Evolutionary conservation across 1,284 basidiomycete genomes (phyloP).

Genomic region (Cryptococcus sp.): DNA sequence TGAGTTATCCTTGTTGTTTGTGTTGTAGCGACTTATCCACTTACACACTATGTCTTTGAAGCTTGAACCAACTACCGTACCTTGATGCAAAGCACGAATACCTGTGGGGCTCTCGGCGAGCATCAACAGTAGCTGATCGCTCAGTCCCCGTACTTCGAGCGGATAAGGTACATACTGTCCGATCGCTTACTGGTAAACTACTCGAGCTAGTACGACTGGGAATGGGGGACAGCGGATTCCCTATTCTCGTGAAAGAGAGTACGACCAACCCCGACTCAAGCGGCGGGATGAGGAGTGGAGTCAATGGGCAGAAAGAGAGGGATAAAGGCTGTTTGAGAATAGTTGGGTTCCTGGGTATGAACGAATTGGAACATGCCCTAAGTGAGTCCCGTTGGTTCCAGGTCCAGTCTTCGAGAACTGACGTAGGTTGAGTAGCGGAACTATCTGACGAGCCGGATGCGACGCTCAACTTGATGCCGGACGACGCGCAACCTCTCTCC

Average conservation of each 20-base stretch:
- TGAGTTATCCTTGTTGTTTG: conserved; percentile 42
- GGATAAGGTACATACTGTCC: conserved; percentile 47
- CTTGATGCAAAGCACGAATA: conserved; percentile 87
- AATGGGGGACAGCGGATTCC: conserved; percentile 77
- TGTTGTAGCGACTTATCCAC: neutral
- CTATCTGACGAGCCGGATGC: conserved; percentile 72
- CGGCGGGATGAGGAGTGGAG: conserved; percentile 4
- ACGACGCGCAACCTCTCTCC: conserved; percentile 26
- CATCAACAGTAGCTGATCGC: conserved; percentile 68
- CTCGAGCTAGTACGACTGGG: conserved; percentile 45
- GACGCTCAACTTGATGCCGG: conserved; percentile 64
- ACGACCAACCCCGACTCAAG: conserved; percentile 48
- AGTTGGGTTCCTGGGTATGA: conserved; percentile 89
- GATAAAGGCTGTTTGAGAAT: conserved; percentile 58
- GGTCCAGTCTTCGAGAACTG: too few relatives aligned
- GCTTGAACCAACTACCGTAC: conserved; percentile 78
- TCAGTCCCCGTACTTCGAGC: conserved; percentile 42
- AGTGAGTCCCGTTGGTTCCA: conserved; percentile 57
- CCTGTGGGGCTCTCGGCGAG: conserved; percentile 74
- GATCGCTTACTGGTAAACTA: conserved; percentile 45
- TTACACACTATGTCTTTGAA: conserved; percentile 30
- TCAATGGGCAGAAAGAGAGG: conserved; percentile 9
- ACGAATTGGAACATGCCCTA: conserved; percentile 91
- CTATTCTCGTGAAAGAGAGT: conserved; percentile 64
- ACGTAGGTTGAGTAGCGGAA: conserved; percentile 66